These are phyloP conservation scores for Flaveria linearis DNA, from an alignment of 129 eudicot genomes.

Conservation along the genomic window DNA sequence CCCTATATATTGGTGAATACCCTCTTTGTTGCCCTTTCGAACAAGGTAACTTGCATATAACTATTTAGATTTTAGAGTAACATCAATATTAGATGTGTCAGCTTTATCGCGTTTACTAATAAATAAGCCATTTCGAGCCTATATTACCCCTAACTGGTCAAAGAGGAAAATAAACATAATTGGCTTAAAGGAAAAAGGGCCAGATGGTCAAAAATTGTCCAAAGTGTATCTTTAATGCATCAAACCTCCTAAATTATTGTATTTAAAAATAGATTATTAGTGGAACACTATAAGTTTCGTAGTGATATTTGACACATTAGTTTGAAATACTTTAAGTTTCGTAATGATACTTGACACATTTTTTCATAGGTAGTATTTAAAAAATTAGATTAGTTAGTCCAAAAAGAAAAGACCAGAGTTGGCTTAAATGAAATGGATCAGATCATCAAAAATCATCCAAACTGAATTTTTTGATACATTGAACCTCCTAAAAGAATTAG, in stretches of 20 bases:
- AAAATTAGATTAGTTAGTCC: no score
- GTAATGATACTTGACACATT: no score
- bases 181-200: no score
- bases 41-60: slow-evolving; percentile 56
- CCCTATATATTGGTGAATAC: slow-evolving; percentile 81
- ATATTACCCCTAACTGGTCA: background rate
- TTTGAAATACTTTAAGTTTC: no score
- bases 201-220: background rate
- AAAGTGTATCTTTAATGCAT: background rate
- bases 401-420: no score
- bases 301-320: no score
- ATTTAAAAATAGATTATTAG: no score
- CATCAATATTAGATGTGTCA: background rate
- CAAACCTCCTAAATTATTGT: background rate
- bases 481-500: background rate
- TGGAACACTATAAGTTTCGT: no score
- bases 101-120: background rate
- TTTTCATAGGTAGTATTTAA: no score
- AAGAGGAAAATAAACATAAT: background rate
- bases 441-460: background rate
- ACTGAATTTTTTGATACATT: background rate
- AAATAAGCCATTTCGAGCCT: background rate
- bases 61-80: background rate
- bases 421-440: background rate
- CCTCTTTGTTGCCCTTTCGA: slow-evolving; percentile 79